These are phyloP conservation scores for Pseudogymnoascus sp. DNA, from an alignment of 2,329 filamentous ascomycete genomes.

Conservation along the genomic window DNA sequence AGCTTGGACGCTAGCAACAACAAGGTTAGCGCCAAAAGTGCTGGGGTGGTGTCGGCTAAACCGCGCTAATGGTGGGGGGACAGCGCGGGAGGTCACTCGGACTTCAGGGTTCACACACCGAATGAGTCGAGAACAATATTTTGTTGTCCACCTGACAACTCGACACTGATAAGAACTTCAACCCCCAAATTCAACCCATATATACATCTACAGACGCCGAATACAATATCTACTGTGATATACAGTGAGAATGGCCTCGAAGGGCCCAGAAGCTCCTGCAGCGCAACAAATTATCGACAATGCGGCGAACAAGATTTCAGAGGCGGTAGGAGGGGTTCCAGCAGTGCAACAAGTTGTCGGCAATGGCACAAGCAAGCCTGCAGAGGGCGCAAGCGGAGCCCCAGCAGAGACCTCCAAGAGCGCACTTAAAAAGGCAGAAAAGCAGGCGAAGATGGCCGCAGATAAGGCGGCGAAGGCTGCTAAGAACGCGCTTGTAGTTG, in stretches of 20 bases:
- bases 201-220: background rate
- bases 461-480: conserved; percentile 57
- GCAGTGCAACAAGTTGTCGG: conserved; percentile 15
- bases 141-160: background rate
- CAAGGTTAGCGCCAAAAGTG: background rate
- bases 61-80: conserved; percentile 10
- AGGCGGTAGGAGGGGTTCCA: conserved; percentile 17
- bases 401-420: conserved; percentile 47
- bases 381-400: conserved; percentile 15
- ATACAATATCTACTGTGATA: conserved; percentile 3
- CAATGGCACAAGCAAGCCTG: background rate
- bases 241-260: conserved; percentile 9
- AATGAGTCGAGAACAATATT: conserved; percentile 8
- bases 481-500: conserved; percentile 43
- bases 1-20: conserved; percentile 13
- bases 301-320: background rate
- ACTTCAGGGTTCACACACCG: conserved; percentile 6
- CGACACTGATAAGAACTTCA: background rate
- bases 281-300: conserved; percentile 5
- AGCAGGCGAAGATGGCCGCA: conserved; percentile 53
- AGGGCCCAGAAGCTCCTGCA: conserved; percentile 4
- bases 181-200: background rate
- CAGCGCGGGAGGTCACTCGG: conserved; percentile 2
- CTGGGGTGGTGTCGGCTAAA: conserved; percentile 4
- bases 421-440: conserved; percentile 59